Percentiles rank a stretch among this genome's conserved stretches.
phyloP scores from a whole-genome alignment of 2,329 filamentous ascomycete species.

The Fusarium sp. region DNA sequence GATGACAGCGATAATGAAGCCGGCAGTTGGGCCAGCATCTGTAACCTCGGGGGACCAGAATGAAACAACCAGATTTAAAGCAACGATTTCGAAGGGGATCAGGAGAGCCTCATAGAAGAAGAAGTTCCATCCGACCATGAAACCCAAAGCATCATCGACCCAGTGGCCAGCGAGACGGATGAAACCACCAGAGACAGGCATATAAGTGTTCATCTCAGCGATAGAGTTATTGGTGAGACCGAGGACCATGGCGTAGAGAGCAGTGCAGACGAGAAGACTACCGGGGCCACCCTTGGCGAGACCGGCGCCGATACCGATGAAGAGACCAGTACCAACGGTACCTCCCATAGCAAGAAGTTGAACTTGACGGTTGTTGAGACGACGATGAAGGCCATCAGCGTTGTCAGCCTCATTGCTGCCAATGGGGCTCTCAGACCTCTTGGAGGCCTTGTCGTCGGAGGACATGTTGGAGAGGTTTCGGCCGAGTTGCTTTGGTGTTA shows the following conservation, averaged over 20 bases:
- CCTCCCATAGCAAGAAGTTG: slow-evolving; percentile 41
- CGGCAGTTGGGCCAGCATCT: slow-evolving; percentile 38
- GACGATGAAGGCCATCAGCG: slow-evolving; percentile 37
- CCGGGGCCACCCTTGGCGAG: slow-evolving; percentile 39
- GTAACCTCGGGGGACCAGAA: slow-evolving; percentile 42
- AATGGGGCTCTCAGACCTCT: slow-evolving; percentile 25
- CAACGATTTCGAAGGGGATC: slow-evolving; percentile 53
- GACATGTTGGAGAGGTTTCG: slow-evolving; percentile 32
- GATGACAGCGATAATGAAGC: slow-evolving; percentile 50
- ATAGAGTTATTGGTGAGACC: slow-evolving; percentile 44
- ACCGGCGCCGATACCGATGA: slow-evolving; percentile 41
- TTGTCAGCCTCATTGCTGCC: slow-evolving; percentile 24
- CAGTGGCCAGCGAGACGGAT: slow-evolving; percentile 40
- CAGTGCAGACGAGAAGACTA: slow-evolving; percentile 37
- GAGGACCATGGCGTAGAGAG: slow-evolving; percentile 39
- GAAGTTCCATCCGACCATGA: slow-evolving; percentile 52
- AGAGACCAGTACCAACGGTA: slow-evolving; percentile 37
- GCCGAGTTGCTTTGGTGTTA: slow-evolving; percentile 17
- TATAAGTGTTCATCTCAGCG: slow-evolving; percentile 43
- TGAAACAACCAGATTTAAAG: slow-evolving; percentile 52
- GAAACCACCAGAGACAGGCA: slow-evolving; percentile 42
- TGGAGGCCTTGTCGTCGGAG: slow-evolving; percentile 35
- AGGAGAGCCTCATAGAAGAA: slow-evolving; percentile 52
- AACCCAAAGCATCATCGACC: slow-evolving; percentile 41
- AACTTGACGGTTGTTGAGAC: slow-evolving; percentile 42